Evolutionary conservation across 192 early-diverging fungal species (phyloP).

Genomic region (Umbelopsis ramanniana): DNA sequence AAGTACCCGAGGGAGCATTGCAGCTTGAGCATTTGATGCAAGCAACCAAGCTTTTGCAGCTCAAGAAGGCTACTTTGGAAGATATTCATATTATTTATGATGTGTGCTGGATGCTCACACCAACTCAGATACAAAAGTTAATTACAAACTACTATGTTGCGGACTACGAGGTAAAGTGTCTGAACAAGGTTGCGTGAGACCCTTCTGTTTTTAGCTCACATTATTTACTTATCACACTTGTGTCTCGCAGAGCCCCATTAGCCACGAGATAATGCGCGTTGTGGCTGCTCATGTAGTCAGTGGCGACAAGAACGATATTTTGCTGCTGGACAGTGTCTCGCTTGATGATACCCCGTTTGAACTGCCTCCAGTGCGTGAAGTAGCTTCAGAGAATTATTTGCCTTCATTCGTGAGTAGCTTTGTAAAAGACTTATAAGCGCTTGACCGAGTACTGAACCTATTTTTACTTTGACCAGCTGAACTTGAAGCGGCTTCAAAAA

Average conservation of each 20-base stretch:
- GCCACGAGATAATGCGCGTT: conserved; percentile 87
- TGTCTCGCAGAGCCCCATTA: conserved; percentile 67
- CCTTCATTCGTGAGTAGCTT: conserved; percentile 44
- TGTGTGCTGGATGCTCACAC: conserved; percentile 96
- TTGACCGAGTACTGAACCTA: background rate
- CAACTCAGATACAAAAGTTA: conserved; percentile 97
- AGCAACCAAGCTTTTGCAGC: conserved; percentile 94
- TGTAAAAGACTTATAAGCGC: background rate
- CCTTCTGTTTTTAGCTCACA: too few species aligned
- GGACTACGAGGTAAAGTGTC: conserved; percentile 82
- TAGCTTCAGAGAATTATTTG: conserved; percentile 49
- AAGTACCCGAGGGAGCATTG: conserved; percentile 85
- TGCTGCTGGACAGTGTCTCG: conserved; percentile 84
- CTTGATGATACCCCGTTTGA: conserved; percentile 66
- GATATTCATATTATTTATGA: conserved; percentile 99
- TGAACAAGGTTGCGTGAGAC: background rate
- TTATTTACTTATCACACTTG: background rate
- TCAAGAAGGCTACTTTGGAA: conserved; percentile 80
- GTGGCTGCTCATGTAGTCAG: conserved; percentile 82
- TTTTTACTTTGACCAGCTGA: conserved; percentile 18
- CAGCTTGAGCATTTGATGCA: conserved; percentile 95
- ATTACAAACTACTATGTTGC: conserved; percentile 93
- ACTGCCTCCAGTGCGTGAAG: conserved; percentile 52
- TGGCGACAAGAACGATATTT: conserved; percentile 87
- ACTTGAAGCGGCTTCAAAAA: conserved; percentile 23